A percentile compares a stretch with the other conserved stretches of the same genome.
Conservation (phyloP, 1,284 basidiomycete genomes). For the Xanthoconium separans region DNA sequence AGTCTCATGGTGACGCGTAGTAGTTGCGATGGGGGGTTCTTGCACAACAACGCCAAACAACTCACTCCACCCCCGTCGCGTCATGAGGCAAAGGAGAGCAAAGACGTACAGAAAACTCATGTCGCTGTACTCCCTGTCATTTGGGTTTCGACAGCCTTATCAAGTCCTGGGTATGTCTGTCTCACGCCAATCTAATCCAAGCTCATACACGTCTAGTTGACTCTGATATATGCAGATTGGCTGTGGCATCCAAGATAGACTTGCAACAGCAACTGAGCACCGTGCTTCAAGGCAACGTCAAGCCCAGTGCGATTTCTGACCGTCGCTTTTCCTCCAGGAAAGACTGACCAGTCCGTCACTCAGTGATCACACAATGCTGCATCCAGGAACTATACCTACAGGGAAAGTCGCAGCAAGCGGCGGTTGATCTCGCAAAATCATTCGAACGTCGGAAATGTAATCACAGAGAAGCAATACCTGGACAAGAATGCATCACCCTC, state of each 20-base stretch:
- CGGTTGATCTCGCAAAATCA: constrained; percentile 85
- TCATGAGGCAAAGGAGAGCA: constrained; percentile 90
- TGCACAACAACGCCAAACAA: constrained; percentile 30
- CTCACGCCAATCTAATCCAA: constrained; percentile 5
- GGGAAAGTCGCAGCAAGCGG: constrained; percentile 66
- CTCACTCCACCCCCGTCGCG: neutral
- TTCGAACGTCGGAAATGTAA: constrained; percentile 96
- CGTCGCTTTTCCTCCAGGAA: constrained; percentile 9
- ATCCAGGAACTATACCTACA: constrained; percentile 87
- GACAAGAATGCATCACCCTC: constrained; percentile 80
- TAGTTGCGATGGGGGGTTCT: neutral
- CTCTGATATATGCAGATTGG: constrained; percentile 78
- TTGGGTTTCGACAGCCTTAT: constrained; percentile 89
- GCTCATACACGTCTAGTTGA: constrained; percentile 58
- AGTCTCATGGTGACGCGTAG: constrained; percentile 19
- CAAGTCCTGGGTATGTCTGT: constrained; percentile 73
- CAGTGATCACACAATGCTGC: constrained; percentile 97
- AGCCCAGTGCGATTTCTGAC: constrained; percentile 71
- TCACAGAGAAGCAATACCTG: constrained; percentile 79
- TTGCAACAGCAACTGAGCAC: constrained; percentile 69
- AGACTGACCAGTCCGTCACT: constrained; percentile 38
- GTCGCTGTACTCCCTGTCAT: constrained; percentile 80
- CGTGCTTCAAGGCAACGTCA: constrained; percentile 81
- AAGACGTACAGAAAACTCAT: constrained; percentile 93
- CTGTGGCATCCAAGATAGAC: constrained; percentile 69